Evolutionary conservation across 2,329 filamentous ascomycete genomes (phyloP), one percentile per base, ranked within the genome.

Genomic region (Claviceps digitariae): DNA sequence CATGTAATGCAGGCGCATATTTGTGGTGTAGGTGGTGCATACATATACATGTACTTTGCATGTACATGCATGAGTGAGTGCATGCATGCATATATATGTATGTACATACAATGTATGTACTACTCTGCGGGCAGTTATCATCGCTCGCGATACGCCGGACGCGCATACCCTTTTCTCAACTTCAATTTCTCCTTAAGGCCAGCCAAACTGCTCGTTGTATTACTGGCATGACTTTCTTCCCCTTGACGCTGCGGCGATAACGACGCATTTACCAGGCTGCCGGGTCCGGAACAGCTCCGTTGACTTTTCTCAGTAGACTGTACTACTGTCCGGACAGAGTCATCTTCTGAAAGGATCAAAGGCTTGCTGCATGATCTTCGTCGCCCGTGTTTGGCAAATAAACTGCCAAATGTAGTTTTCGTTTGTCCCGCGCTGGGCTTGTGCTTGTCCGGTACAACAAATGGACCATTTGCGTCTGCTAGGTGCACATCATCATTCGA

Each of bases 381-480:
- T 15, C 51, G 25, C 40, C 23, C 45, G 36, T 52, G 51, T 25
- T 43, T 48, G n/a, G 34, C 20, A 41, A 52, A 43, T 4, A 52
- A 48, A 20, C 34, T 52, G 20, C 45, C 51, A n/a, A 52, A 52
- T 5, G 51, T 40, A 5, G 25, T 48, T 27, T 41, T 52, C 31
- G n/a, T 48, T 23, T 44, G 36, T 47, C 29, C 29, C 13, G 12
- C 15, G 27, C 27, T 25, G 9, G 12, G 13, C 27, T 9, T 48
- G 15, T 20, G 21, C 7, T n/a, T 43, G 12, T 34, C 51, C 20
- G 13, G 23, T 8, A 3, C 43, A 15, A 31, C 10, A 21, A 17
- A 29, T 20, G 27, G 9, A 4, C 3, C 3, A 13, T 15, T n/a
- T 7, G 15, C 12, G n/a, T 21, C 29, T 38, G 12, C 31, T 9